Conservation (phyloP, 305 asterid species). For the Plantago coronopus region DNA sequence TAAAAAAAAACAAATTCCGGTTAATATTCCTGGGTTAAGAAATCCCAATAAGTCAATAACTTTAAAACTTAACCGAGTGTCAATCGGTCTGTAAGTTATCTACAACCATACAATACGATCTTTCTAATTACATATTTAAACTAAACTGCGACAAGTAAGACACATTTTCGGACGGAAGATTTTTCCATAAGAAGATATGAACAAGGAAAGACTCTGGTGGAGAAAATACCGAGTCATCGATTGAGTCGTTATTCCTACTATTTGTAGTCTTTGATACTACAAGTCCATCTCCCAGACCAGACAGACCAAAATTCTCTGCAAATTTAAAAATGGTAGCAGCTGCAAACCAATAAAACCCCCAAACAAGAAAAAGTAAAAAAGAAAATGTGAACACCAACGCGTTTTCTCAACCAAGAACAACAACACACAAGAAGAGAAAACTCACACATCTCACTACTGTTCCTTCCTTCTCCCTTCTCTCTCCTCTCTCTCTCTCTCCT, state of each 20-base stretch:
- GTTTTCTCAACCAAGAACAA: conserved; percentile 43
- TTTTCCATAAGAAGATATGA: too few relatives aligned
- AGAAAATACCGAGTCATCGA: conserved; percentile 11
- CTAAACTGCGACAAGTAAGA: too few relatives aligned
- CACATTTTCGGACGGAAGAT: too few relatives aligned
- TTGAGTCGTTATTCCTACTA: conserved; percentile 1
- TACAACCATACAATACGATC: too few relatives aligned
- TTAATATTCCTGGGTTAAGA: too few relatives aligned
- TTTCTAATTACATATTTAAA: too few relatives aligned
- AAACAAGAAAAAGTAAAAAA: conserved; percentile 9
- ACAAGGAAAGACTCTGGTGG: not conserved
- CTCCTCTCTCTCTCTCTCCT: conserved; percentile 25
- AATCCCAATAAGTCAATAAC: too few relatives aligned
- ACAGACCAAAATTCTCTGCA: conserved; percentile 19
- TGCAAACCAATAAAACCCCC: conserved; percentile 1
- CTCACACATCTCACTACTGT: conserved; percentile 26
- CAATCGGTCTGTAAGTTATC: too few relatives aligned
- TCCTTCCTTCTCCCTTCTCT: conserved; percentile 14
- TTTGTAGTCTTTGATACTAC: not conserved
- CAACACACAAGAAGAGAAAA: conserved; percentile 14
- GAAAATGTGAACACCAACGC: conserved; percentile 57
- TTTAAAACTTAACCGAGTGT: too few relatives aligned
- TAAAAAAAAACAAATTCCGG: too few relatives aligned
- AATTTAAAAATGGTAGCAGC: conserved; percentile 3
- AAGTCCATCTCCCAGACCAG: conserved; percentile 27